Evolutionary conservation across 2,329 filamentous ascomycete genomes (phyloP), one percentile per base, ranked within the genome.

Genomic region (Exophiala dermatitidis): DNA sequence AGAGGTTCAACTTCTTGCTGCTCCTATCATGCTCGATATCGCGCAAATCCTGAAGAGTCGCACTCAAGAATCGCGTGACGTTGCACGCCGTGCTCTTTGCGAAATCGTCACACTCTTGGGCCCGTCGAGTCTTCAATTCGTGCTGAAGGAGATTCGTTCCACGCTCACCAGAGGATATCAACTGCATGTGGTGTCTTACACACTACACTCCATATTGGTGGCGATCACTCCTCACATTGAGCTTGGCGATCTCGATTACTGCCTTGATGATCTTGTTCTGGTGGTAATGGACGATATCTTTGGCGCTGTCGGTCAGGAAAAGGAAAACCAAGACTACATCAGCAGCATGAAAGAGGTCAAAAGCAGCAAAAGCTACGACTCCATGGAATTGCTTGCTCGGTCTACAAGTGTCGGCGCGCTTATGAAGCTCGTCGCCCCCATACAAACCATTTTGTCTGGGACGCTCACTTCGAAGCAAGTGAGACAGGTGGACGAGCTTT

Each of bases 251-350:
- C 74, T 98, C 31, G 89, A 98, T 65, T 90, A 96, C 66, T 95
- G 90, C 65, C 74, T 96, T 5, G 74, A 80, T 2, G 78, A 85
- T 7, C 83, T 97, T 41, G 83, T 94, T 43, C 79, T 82, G 1
- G 82, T 98, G 41, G 85, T 97, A 59, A 93, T 98, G 88, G 93
- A 98, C 65, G 94, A 98, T 66, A 93, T 94, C 8, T 98, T 98
- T 66, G 94, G 94, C 31, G 82, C 83, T 4, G 86, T 86, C 33
- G 93, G 93, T 1, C 87, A 95, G 71, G 91, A 98, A 66, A 98
- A 98, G 70, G 93, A 98, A 64, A 91, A 91, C 0, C 90, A 96
- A 63, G 93, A 90, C 49, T 98, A 98, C 68, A 85, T 86, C 52
- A 95, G 84, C 67, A 87, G 91, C 69, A 96, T 94, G 85, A 95